Conservation (phyloP, 2,329 filamentous ascomycete genomes). For the Neopestalotiopsis clavispora region DNA sequence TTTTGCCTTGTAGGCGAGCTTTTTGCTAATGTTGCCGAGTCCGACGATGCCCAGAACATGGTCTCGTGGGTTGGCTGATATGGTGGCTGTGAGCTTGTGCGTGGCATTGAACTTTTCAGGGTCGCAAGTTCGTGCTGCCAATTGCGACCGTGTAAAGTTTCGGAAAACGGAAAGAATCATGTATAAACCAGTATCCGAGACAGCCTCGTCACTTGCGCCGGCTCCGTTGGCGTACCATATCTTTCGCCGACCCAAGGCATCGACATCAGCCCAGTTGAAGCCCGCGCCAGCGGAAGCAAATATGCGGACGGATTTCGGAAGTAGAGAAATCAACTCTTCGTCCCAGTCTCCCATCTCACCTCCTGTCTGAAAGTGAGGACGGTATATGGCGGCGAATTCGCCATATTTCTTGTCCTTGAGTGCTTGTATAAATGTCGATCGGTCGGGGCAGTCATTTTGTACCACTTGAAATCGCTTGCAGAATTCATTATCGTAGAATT, state of each 20-base stretch:
- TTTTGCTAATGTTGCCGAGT: constrained; percentile 51
- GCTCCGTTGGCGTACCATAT: constrained; percentile 52
- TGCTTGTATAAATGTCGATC: constrained; percentile 44
- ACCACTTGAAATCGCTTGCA: constrained; percentile 44
- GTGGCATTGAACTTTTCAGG: constrained; percentile 43
- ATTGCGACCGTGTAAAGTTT: constrained; percentile 52
- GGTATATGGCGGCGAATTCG: constrained; percentile 52
- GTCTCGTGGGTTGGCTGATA: constrained; percentile 53
- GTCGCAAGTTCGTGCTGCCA: constrained; percentile 49
- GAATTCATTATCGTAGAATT: constrained; percentile 45
- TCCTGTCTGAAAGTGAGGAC: constrained; percentile 67
- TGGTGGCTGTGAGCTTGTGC: constrained; percentile 48
- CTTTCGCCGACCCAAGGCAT: constrained; percentile 40
- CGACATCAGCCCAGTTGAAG: constrained; percentile 70
- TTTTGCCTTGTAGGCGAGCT: constrained; percentile 50
- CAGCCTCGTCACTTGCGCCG: constrained; percentile 46
- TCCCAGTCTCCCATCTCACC: constrained; percentile 72
- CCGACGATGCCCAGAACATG: constrained; percentile 58
- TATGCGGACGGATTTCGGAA: constrained; percentile 62
- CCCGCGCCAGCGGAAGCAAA: constrained; percentile 70
- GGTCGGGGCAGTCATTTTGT: constrained; percentile 39
- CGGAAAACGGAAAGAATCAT: constrained; percentile 54
- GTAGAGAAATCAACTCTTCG: constrained; percentile 57
- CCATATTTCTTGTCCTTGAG: constrained; percentile 40
- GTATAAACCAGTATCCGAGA: constrained; percentile 47